These are phyloP conservation scores for Arachnopeziza araneosa DNA, from an alignment of 2,329 filamentous ascomycete genomes.

Conservation along the genomic window DNA sequence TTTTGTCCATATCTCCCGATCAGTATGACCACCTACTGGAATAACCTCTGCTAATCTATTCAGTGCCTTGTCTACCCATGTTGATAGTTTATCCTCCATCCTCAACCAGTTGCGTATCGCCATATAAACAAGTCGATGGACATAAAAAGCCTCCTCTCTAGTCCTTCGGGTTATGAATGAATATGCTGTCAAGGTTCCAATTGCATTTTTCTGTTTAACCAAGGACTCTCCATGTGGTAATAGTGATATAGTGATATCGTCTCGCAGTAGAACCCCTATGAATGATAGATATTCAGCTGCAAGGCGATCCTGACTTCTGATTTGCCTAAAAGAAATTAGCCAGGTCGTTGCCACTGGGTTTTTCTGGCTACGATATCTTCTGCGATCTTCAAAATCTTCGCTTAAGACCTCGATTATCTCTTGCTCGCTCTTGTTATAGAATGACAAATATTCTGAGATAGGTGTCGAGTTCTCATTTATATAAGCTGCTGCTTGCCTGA, in stretches of 20 bases:
- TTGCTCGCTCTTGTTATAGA: constrained; percentile 4
- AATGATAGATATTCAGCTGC: constrained; percentile 9
- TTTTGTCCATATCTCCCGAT: constrained; percentile 1
- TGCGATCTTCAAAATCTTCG: background rate
- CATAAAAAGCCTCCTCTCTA: constrained; percentile 1
- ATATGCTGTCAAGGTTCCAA: constrained; percentile 7
- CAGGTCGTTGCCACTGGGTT: constrained; percentile 2
- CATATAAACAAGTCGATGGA: constrained; percentile 7
- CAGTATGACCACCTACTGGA: constrained; percentile 1
- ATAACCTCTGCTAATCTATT: constrained; percentile 3
- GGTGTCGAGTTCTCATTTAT: constrained; percentile 3
- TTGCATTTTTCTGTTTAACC: constrained; percentile 1
- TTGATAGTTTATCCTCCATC: background rate
- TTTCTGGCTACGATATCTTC: background rate
- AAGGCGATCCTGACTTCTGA: background rate
- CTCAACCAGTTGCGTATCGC: constrained; percentile 4
- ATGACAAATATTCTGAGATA: constrained; percentile 6
- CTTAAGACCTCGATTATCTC: background rate
- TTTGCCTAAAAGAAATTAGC: constrained; percentile 10
- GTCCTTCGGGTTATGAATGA: constrained; percentile 3
- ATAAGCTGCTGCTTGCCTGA: constrained; percentile 14
- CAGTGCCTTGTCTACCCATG: background rate
- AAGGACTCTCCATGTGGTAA: constrained; percentile 29
- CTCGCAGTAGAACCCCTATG: constrained; percentile 1
- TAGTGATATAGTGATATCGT: constrained; percentile 4